phyloP scores from a whole-genome alignment of 805 yeast species.

The Schwanniomyces polymorphus region DNA sequence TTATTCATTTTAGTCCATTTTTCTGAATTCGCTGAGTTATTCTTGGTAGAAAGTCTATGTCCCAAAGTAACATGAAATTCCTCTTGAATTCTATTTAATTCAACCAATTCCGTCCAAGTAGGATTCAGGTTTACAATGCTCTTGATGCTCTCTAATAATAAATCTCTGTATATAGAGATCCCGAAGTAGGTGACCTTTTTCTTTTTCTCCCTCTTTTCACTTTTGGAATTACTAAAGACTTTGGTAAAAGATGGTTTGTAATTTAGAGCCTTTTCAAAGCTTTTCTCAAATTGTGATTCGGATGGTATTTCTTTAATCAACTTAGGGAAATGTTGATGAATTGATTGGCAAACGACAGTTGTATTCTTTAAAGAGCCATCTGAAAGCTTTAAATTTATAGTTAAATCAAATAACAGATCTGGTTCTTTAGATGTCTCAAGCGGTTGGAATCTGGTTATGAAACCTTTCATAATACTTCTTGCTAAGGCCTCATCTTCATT shows the following conservation, averaged over 20 bases:
- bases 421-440: slow-evolving; percentile 50
- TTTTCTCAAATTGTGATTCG: slow-evolving; percentile 38
- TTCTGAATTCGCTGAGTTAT: slow-evolving; percentile 12
- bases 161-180: slow-evolving; percentile 28
- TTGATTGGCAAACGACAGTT: slow-evolving; percentile 32
- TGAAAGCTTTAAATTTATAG: slow-evolving; percentile 56
- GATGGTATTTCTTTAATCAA: slow-evolving; percentile 37
- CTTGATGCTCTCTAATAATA: slow-evolving; percentile 1
- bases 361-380: slow-evolving; percentile 50
- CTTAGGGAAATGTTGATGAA: slow-evolving; percentile 35
- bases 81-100: slow-evolving; percentile 42
- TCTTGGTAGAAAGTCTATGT: slow-evolving; percentile 34
- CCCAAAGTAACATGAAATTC: slow-evolving; percentile 69
- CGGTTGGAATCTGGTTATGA: slow-evolving; percentile 67
- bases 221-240: slow-evolving; percentile 21
- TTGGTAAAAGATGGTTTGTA: slow-evolving; percentile 53
- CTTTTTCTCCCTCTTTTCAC: neutral
- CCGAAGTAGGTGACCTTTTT: slow-evolving; percentile 47
- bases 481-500: slow-evolving; percentile 50
- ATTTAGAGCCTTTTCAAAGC: slow-evolving; percentile 52
- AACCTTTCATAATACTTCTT: slow-evolving; percentile 68
- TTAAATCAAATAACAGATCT: slow-evolving; percentile 64
- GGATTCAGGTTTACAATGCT: slow-evolving; percentile 3
- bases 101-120: slow-evolving; percentile 25
- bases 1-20: slow-evolving; percentile 16